phyloP scores from a whole-genome alignment of 331 rosid genomes.

The Malus hybrid region DNA sequence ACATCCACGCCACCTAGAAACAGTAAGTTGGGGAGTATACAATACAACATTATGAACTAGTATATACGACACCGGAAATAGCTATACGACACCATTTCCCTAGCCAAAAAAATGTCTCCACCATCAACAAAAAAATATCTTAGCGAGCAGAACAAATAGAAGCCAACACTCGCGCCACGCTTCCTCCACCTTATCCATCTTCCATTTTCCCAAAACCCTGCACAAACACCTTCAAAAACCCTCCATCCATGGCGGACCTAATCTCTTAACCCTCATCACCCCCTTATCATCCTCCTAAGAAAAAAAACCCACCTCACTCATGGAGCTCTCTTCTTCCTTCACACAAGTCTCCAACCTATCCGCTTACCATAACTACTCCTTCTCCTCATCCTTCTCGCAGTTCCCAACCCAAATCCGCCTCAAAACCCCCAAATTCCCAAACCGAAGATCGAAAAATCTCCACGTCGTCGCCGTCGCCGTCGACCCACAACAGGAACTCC shows the following conservation, averaged over 20 bases:
- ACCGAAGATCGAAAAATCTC: constrained; percentile 14
- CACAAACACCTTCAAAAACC: constrained; percentile 23
- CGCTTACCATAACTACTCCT: constrained; percentile 26
- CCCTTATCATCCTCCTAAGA: not conserved
- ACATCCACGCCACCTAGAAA: too few relatives aligned
- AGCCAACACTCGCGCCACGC: constrained; percentile 1
- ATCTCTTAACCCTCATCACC: constrained; percentile 2
- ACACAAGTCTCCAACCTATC: constrained; percentile 31
- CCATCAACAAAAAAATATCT: not conserved
- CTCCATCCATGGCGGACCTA: constrained; percentile 21
- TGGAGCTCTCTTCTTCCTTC: constrained; percentile 83
- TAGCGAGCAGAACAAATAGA: not conserved
- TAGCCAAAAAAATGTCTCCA: not conserved
- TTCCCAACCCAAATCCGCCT: constrained; percentile 34
- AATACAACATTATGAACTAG: too few relatives aligned
- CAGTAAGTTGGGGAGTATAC: too few relatives aligned
- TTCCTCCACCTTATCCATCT: constrained; percentile 45
- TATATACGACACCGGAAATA: too few relatives aligned
- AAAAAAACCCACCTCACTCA: constrained; percentile 10
- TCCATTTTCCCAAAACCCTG: constrained; percentile 14
- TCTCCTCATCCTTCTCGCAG: constrained; percentile 51
- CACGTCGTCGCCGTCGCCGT: constrained; percentile 54
- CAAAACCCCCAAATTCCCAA: constrained; percentile 16
- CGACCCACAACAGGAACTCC: constrained; percentile 59
- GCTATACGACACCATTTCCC: not conserved